Evolutionary conservation across 371 early-diverging fungal species (phyloP), one percentile per base, ranked within the genome.

Genomic region (Polyrhizophydium stewartii): DNA sequence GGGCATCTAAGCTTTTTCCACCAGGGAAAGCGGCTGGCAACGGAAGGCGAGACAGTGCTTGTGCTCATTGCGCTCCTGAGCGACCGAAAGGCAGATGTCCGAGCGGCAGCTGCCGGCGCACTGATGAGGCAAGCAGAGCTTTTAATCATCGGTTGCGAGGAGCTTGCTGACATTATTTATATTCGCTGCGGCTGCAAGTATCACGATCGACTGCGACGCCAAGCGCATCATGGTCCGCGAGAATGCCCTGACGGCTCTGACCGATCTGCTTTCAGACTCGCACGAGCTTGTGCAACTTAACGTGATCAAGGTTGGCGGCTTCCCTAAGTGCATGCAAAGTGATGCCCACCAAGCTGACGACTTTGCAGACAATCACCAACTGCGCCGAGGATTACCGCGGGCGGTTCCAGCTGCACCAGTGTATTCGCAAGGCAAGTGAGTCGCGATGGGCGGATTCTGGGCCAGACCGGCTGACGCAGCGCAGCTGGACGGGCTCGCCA

Each of bases 361-460:
- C 0, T 1, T 52, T 56, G 16, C 49, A 69, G 72, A 69, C 71
- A 6, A 77, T 81, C 9, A 78, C 81, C 16, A 81, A 81, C 53
- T 75, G 75, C 56, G 75, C 79, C 24, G 81, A 81, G 55, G 81
- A 81, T 53, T 81, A 81, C 55, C 64, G 79, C 43, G 81, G 81
- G 22, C 57, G 81, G 52, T 78, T 80, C 57, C 76, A 76, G 63
- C 64, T 80, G 47, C 75, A 77, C 59, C 55, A 63, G 6, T 67
- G 69, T 41, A 35, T 80, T 12, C 69, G 73, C 45, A 73, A 72
- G 75, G 73, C 74, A 47, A 10, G 63, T 25, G 0, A 7, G 35
- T 6, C 25, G 7, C 13, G 27, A 37, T 46, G 19, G 43, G 56
- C 45, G 55, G 0, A 21, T 24, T 30, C n/a, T n/a, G n/a, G n/a